These are phyloP conservation scores for Glycyrrhiza uralensis DNA, from an alignment of 306 rosid genomes.

Conservation along the genomic window DNA sequence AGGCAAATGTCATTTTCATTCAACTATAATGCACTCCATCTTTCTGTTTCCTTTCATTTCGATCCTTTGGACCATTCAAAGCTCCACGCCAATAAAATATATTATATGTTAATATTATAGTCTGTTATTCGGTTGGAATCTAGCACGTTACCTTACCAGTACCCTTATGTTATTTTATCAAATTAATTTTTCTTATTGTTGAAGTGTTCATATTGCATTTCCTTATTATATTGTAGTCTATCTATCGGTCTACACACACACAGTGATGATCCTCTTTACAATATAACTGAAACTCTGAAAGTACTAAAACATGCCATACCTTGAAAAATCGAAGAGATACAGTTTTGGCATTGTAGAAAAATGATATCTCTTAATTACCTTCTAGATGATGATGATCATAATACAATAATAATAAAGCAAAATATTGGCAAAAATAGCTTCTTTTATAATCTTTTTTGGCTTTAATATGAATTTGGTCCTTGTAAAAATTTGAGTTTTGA, in stretches of 20 bases:
- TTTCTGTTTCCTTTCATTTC: neutral
- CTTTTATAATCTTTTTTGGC: neutral
- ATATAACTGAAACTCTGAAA: neutral
- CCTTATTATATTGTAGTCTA: neutral
- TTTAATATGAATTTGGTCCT: no score
- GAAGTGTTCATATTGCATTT: neutral
- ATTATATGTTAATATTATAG: neutral
- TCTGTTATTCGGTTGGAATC: slow-evolving; percentile 18
- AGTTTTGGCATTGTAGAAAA: neutral
- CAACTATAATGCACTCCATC: slow-evolving; percentile 23
- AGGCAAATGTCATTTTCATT: slow-evolving; percentile 49
- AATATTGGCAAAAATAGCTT: no score
- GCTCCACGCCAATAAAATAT: neutral
- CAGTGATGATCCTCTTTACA: neutral
- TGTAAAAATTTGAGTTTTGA: no score
- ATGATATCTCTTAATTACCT: no score
- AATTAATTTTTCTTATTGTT: neutral
- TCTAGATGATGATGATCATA: neutral
- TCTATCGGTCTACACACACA: neutral
- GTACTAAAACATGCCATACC: neutral
- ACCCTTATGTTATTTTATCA: neutral
- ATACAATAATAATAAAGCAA: neutral
- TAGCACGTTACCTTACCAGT: neutral
- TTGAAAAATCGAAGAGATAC: neutral
- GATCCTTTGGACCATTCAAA: slow-evolving; percentile 23